These are phyloP conservation scores for Calonectria fujianensis DNA, from an alignment of 2,329 filamentous ascomycete genomes.

Conservation along the genomic window DNA sequence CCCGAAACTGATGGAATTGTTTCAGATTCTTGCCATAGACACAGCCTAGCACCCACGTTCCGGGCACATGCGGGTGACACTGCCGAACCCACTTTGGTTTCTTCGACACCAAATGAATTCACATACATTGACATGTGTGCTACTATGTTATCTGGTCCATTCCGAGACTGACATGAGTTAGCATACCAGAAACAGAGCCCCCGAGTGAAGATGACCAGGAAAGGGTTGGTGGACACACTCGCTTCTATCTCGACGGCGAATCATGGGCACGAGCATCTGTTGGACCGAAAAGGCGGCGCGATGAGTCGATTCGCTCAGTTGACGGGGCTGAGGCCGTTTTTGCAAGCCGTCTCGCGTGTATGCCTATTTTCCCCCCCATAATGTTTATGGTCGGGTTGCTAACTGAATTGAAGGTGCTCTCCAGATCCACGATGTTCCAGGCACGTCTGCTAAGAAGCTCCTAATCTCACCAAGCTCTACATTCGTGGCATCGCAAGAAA, in stretches of 20 bases:
- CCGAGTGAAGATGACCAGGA: not conserved
- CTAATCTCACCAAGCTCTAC: not conserved
- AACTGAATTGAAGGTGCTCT: not conserved
- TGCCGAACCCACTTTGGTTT: not conserved
- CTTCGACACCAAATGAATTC: conserved; percentile 43
- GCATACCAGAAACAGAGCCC: conserved; percentile 49
- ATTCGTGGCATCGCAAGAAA: not conserved
- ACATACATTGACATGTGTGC: conserved; percentile 48
- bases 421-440: not conserved
- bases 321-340: not conserved
- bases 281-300: conserved; percentile 39
- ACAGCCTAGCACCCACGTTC: conserved; percentile 5
- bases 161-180: conserved; percentile 21
- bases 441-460: not conserved
- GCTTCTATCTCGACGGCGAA: not conserved
- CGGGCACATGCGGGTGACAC: not conserved
- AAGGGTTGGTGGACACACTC: not conserved
- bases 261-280: not conserved
- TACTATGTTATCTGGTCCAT: not conserved
- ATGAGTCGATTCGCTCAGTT: conserved; percentile 46
- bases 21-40: conserved; percentile 7
- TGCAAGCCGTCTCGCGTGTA: conserved; percentile 25
- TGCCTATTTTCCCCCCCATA: not conserved
- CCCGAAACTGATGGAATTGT: not conserved
- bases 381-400: not conserved